Conservation (phyloP, 805 yeast species). For the Metschnikowia anglica region DNA sequence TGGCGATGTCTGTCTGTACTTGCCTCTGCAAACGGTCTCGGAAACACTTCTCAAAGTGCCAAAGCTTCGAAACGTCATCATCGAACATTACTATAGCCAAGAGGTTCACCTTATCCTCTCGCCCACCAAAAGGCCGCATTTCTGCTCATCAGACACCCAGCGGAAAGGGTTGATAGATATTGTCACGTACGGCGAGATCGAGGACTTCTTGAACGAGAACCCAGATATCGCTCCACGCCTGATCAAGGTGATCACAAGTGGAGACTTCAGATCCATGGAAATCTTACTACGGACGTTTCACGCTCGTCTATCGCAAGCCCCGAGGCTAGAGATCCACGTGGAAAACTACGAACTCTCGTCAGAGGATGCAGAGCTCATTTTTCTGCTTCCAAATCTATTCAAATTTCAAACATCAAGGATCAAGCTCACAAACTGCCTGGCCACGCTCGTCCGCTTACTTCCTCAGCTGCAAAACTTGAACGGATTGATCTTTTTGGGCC, state of each 20-base stretch:
- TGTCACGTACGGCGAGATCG: slow-evolving; percentile 30
- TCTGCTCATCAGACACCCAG: slow-evolving; percentile 13
- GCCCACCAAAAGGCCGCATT: slow-evolving; percentile 29
- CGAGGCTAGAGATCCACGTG: slow-evolving; percentile 28
- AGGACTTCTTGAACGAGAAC: slow-evolving; percentile 31
- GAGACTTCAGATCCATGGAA: slow-evolving; percentile 31
- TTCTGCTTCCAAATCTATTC: slow-evolving; percentile 27
- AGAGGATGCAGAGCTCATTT: slow-evolving; percentile 24
- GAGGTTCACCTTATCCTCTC: slow-evolving; percentile 36
- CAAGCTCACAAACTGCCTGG: slow-evolving; percentile 17
- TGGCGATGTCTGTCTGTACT: slow-evolving; percentile 10
- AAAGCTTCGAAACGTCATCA: slow-evolving; percentile 24
- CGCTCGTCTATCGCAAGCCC: slow-evolving; percentile 17
- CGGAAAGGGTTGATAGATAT: slow-evolving; percentile 20
- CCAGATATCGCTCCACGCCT: slow-evolving; percentile 30
- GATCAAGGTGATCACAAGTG: slow-evolving; percentile 30
- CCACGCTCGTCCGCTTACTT: slow-evolving; percentile 8
- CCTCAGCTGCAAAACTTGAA: slow-evolving; percentile 17
- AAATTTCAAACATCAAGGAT: slow-evolving; percentile 32
- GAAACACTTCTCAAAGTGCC: slow-evolving; percentile 18
- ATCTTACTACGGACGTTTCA: slow-evolving; percentile 25
- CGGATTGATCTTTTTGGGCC: slow-evolving; percentile 36
- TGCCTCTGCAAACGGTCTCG: slow-evolving; percentile 12
- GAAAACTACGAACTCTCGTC: slow-evolving; percentile 26
- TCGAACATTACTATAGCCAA: slow-evolving; percentile 27